A percentile compares a stretch with the other conserved stretches of the same genome.
phyloP scores from a whole-genome alignment of 2,329 filamentous ascomycete genomes.

The Colletotrichum destructivum region DNA sequence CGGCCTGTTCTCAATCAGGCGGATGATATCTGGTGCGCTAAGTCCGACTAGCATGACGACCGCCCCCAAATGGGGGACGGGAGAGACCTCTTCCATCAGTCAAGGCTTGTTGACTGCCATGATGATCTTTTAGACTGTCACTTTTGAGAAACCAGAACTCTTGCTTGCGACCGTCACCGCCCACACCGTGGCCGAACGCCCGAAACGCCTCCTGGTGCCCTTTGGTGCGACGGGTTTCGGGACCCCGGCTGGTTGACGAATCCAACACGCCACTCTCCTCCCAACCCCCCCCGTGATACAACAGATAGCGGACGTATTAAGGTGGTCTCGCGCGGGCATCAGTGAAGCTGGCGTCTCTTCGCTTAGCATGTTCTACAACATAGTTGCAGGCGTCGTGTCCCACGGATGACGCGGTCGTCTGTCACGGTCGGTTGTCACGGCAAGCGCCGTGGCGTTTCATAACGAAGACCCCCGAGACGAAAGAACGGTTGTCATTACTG shows the following conservation, averaged over 20 bases:
- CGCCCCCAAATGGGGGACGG: no score
- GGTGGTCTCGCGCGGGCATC: neutral
- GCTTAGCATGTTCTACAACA: neutral
- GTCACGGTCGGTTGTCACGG: slow-evolving; percentile 16
- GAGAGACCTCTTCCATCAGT: no score
- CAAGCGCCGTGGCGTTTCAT: slow-evolving; percentile 4
- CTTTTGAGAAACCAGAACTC: neutral
- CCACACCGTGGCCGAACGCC: neutral
- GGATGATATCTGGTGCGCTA: neutral
- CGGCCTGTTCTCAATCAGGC: slow-evolving; percentile 8
- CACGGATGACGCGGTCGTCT: slow-evolving; percentile 31
- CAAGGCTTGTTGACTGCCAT: no score
- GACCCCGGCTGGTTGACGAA: slow-evolving; percentile 14
- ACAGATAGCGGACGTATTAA: slow-evolving; percentile 18
- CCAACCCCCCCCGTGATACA: neutral
- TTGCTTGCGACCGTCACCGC: neutral
- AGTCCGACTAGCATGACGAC: neutral
- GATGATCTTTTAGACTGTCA: neutral
- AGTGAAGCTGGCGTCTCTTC: neutral
- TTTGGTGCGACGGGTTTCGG: slow-evolving; percentile 33
- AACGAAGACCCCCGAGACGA: neutral
- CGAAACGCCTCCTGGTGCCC: slow-evolving; percentile 31
- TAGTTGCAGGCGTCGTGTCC: neutral
- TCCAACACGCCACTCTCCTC: slow-evolving; percentile 1
- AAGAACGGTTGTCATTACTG: neutral